Base-by-base conservation (phyloP, 2,329 filamentous ascomycete species). In the Hymenoscyphus linearis region DNA sequence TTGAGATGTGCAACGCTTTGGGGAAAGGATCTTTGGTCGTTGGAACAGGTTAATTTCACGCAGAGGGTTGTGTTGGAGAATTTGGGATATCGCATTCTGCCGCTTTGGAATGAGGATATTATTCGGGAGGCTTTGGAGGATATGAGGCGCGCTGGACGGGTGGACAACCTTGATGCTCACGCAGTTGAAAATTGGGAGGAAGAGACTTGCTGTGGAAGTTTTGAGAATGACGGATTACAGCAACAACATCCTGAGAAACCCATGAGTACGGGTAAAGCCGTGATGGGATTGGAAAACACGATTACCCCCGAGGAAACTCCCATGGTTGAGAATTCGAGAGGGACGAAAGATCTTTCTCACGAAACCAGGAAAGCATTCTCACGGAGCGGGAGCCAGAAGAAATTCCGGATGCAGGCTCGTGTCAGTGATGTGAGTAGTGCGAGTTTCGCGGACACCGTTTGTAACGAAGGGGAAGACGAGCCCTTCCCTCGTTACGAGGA, bases 21-120 rank as follows among this genome's bases (percentile, higher is more conserved):
- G 83, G 85, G 81, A 25, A 76, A 73, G 27, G 76, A 77, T 55
- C 68, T 80, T 55, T 89, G 86, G 85, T 81, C 83, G 2, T 79
- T 78, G 68, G 78, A 81, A 60, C 85, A 88, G 76, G 78, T 88
- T 67, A 87, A 86, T 66, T 79, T 79, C 56, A 87, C 85, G 1
- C 85, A 88, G 73, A 77, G 82, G 54, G 82, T 80, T 72, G 81
- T 88, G 67, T 82, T 88, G 78, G 83, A 86, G 75, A 84, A 80
- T 71, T 76, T 89, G 54, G 78, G 80, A 64, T 88, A 86, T 73
- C 79, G 84, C 60, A 82, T 89, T 69, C 73, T 87, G 72, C 83
- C 84, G 6, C 76, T 88, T 10, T 85, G 79, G 72, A 77, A 84
- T 55, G 78, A 80, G 2, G 78, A 79, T 37, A 79, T 83, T 63